A percentile compares a stretch with the other conserved stretches of the same genome.
Evolutionary conservation across 2,329 filamentous ascomycete species (phyloP).

Genomic region (Truncatella angustata): DNA sequence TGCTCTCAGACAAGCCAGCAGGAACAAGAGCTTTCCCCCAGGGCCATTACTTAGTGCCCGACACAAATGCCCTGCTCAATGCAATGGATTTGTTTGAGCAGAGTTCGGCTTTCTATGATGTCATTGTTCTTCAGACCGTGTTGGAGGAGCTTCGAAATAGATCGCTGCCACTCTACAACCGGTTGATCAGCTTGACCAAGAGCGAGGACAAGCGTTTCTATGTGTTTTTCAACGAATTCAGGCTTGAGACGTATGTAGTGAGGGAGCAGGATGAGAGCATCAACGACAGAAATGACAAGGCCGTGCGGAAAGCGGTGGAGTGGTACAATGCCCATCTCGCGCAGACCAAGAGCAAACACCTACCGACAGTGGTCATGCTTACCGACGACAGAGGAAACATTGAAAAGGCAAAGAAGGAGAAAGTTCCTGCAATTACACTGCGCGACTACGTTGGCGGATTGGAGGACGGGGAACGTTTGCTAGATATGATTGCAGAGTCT

Average conservation of each 20-base stretch:
- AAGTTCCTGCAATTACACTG: slow-evolving; percentile 66
- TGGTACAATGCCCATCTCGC: slow-evolving; percentile 88
- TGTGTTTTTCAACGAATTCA: slow-evolving; percentile 98
- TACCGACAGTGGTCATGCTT: slow-evolving; percentile 85
- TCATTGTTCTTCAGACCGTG: slow-evolving; percentile 94
- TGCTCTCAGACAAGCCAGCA: slow-evolving; percentile 85
- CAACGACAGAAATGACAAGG: slow-evolving; percentile 94
- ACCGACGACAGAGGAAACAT: slow-evolving; percentile 90
- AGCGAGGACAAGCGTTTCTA: slow-evolving; percentile 98
- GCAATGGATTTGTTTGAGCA: slow-evolving; percentile 98
- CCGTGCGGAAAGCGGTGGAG: slow-evolving; percentile 78
- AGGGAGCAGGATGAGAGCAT: slow-evolving; percentile 78
- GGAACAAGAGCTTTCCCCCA: slow-evolving; percentile 78
- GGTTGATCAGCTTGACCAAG: slow-evolving; percentile 84
- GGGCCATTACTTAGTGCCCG: slow-evolving; percentile 92
- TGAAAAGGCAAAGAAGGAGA: slow-evolving; percentile 74
- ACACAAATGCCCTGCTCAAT: slow-evolving; percentile 92
- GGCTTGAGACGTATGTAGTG: slow-evolving; percentile 82
- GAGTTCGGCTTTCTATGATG: slow-evolving; percentile 87
- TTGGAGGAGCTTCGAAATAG: slow-evolving; percentile 94
- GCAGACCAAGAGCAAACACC: slow-evolving; percentile 56
- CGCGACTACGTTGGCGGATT: slow-evolving; percentile 79
- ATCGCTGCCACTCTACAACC: slow-evolving; percentile 92
- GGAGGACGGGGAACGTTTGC: slow-evolving; percentile 77
- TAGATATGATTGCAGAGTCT: slow-evolving; percentile 89